Evolutionary conservation across 306 rosid species (phyloP).

Genomic region (Citrullus amarus): DNA sequence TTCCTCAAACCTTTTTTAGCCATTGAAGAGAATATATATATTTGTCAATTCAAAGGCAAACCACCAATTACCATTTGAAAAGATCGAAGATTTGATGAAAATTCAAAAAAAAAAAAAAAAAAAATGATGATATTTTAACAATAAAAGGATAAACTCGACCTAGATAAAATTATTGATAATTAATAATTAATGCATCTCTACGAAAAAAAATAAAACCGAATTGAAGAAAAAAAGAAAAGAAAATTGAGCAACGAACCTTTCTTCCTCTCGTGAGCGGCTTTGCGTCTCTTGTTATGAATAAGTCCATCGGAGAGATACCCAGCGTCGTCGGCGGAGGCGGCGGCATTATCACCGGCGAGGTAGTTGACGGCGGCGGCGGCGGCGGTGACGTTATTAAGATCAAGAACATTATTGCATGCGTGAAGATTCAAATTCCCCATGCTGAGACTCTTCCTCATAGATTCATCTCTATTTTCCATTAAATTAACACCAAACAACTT

Average conservation of each 20-base stretch:
- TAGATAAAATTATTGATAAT: too few species aligned
- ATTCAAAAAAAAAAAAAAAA: too few species aligned
- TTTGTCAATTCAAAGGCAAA: too few species aligned
- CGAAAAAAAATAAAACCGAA: too few species aligned
- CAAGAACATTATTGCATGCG: neutral
- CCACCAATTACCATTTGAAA: too few species aligned
- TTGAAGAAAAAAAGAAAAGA: neutral
- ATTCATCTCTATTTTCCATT: slow-evolving; percentile 13
- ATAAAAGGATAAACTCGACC: too few species aligned
- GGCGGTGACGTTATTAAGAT: neutral
- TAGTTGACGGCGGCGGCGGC: neutral
- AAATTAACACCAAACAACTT: slow-evolving; percentile 49
- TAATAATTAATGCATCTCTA: too few species aligned
- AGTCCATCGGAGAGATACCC: slow-evolving; percentile 38
- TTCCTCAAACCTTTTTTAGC: too few species aligned
- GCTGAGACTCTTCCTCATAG: slow-evolving; percentile 24
- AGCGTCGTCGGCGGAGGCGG: slow-evolving; percentile 10
- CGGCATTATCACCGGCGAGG: neutral
- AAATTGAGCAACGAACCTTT: slow-evolving; percentile 18
- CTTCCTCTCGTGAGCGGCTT: slow-evolving; percentile 26
- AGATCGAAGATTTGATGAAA: too few species aligned
- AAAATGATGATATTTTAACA: too few species aligned
- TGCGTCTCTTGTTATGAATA: slow-evolving; percentile 21
- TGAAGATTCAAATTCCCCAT: slow-evolving; percentile 24
- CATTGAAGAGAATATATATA: too few species aligned